Percentiles rank a stretch among this genome's conserved stretches.
phyloP scores from a whole-genome alignment of 441 rosid species.

The Syzygium malaccense region DNA sequence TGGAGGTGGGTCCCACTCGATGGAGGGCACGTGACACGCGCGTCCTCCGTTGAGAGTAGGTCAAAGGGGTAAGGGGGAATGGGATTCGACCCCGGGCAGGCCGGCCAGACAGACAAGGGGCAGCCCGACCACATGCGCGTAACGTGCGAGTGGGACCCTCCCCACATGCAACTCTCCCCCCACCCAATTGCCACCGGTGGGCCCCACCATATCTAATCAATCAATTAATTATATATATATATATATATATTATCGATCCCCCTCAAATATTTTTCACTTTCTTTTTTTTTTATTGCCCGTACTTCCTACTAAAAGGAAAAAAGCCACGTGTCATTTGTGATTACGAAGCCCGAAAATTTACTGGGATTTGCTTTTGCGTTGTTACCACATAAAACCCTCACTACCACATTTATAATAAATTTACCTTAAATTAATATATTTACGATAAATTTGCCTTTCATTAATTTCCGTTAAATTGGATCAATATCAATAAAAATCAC shows the following conservation, averaged over 20 bases:
- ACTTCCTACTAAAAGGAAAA: neutral
- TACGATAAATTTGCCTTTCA: accelerated
- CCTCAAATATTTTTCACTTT: neutral
- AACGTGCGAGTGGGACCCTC: neutral
- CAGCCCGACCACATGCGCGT: neutral
- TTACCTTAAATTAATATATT: no score
- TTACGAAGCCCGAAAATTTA: neutral
- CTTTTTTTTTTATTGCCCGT: neutral
- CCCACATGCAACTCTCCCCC: neutral
- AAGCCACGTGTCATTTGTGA: neutral
- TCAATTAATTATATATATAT: neutral
- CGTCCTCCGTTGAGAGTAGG: neutral
- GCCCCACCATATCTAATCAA: neutral
- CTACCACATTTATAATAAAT: no score
- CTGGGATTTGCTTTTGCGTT: no score
- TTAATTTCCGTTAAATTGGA: no score
- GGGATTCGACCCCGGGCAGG: neutral
- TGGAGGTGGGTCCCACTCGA: neutral
- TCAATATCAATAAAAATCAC: no score
- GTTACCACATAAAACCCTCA: no score
- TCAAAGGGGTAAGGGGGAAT: neutral
- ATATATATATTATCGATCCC: neutral
- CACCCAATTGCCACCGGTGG: neutral
- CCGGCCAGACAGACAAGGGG: neutral
- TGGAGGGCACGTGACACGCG: neutral